Evolutionary conservation across 1,139 yeast genomes (phyloP), one percentile per base, ranked within the genome.

Genomic region (Candida buenavistaensis): DNA sequence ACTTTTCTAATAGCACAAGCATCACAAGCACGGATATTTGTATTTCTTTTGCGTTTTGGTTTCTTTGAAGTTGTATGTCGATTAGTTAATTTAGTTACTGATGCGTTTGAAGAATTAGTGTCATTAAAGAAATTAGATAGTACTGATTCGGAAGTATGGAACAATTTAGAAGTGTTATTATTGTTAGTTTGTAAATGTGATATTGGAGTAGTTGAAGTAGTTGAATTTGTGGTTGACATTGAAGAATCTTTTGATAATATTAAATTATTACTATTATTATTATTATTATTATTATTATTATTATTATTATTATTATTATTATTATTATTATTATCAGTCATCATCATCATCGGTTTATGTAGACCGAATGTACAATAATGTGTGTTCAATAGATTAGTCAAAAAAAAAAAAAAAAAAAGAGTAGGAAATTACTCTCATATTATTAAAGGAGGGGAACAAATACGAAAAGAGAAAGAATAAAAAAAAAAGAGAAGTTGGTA

Each of bases 1-100:
- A 68, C 68, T 46, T 69, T 69, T 23, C 74, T 45, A 13, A 65
- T 55, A 14, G 73, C 67, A 50, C 75, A 69, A 6, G 70, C 74
- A 44, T 69, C 75, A 43, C 75, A 69, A 7, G 75, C 67, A 34
- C 66, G 34, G 2, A 50, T 50, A 15, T 54, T 55, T 2, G 54
- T 37, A 25, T 47, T 54, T 24, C 62, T 39, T 32, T 52, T 57
- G 44, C 54, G 52, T 22, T 45, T 48, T 10, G 33, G 32, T 6
- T 32, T 33, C 20, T 34, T 42, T 11, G 31, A 30, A 16, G 35
- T 33, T 3, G 46, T 45, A 27, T 45, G 48, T 24, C 38, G 39
- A 25, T 44, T 45, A 7, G 48, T 45, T 25, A 45, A 22, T 30
- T 42, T 44, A 1, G 40, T 38, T 6, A 37, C 24, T 23, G 37